A percentile compares a stretch with the other conserved stretches of the same genome.
phyloP scores from a whole-genome alignment of 768 basidiomycete genomes.

The Cubamyces lactineus region DNA sequence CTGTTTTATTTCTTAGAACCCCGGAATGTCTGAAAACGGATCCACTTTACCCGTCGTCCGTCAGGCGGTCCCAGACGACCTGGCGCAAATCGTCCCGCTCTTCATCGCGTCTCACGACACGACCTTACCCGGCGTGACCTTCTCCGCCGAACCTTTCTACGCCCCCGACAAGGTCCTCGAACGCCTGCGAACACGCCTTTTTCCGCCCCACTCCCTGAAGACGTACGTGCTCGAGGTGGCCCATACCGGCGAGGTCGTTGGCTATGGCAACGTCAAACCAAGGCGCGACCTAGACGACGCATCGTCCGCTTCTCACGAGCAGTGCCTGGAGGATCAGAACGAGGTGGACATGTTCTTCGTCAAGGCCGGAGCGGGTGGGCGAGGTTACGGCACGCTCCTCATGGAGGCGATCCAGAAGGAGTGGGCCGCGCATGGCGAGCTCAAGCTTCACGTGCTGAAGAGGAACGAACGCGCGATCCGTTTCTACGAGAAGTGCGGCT shows the following conservation, averaged over 20 bases:
- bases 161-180: background rate
- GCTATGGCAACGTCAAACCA: slow-evolving; percentile 12
- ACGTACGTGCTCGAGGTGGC: slow-evolving; percentile 10
- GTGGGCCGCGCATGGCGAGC: background rate
- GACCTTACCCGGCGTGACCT: background rate
- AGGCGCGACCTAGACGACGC: background rate
- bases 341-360: slow-evolving; percentile 20
- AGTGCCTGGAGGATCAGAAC: background rate
- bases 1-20: too few relatives aligned
- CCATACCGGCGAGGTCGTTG: slow-evolving; percentile 4
- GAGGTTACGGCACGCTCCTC: slow-evolving; percentile 10
- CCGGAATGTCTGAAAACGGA: too few relatives aligned
- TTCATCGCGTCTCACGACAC: slow-evolving; percentile 4
- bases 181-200: slow-evolving; percentile 5
- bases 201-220: background rate
- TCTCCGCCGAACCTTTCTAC: slow-evolving; percentile 5
- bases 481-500: slow-evolving; percentile 7
- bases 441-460: slow-evolving; percentile 1
- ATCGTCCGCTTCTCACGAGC: background rate
- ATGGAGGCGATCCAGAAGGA: slow-evolving; percentile 14
- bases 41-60: slow-evolving; percentile 1
- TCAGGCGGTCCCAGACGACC: background rate
- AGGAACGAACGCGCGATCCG: slow-evolving; percentile 14
- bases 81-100: slow-evolving; percentile 5
- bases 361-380: background rate